These are phyloP conservation scores for Leccinum solheimii DNA, from an alignment of 1,284 basidiomycete species.

Conservation along the genomic window DNA sequence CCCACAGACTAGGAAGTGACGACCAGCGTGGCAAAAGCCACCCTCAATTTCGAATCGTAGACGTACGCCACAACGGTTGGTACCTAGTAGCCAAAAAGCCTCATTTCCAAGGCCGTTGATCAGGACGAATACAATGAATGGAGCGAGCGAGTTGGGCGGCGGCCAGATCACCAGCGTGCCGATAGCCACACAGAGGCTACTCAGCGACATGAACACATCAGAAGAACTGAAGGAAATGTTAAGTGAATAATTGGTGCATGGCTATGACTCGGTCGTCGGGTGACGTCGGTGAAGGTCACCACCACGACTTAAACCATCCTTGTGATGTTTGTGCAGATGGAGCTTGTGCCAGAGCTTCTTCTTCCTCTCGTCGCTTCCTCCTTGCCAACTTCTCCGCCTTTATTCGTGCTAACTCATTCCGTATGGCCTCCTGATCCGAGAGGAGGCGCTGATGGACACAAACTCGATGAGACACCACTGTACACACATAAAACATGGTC, in stretches of 20 bases:
- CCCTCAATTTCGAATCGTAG: constrained; percentile 30
- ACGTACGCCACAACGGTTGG: constrained; percentile 34
- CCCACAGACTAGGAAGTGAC: constrained; percentile 32
- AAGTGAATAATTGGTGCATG: neutral
- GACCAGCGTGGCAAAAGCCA: constrained; percentile 34
- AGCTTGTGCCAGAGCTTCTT: constrained; percentile 35
- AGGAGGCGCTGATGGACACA: constrained; percentile 53
- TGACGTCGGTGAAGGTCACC: constrained; percentile 9
- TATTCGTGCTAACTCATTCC: constrained; percentile 54
- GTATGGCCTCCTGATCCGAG: constrained; percentile 61
- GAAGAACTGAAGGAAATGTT: constrained; percentile 26
- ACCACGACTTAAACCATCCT: constrained; percentile 35
- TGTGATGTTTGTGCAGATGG: constrained; percentile 18
- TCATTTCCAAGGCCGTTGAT: constrained; percentile 35
- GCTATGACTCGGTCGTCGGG: neutral
- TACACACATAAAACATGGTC: neutral
- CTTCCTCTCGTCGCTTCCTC: constrained; percentile 38
- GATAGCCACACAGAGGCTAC: constrained; percentile 28
- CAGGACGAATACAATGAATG: constrained; percentile 33
- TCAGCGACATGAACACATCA: constrained; percentile 34
- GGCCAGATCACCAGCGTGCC: constrained; percentile 38
- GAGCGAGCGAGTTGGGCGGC: constrained; percentile 29
- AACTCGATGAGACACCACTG: constrained; percentile 6
- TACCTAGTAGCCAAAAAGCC: constrained; percentile 36
- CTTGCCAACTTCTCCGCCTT: constrained; percentile 44